Evolutionary conservation across 306 rosid species (phyloP).

Genomic region (Cajanus cajan): DNA sequence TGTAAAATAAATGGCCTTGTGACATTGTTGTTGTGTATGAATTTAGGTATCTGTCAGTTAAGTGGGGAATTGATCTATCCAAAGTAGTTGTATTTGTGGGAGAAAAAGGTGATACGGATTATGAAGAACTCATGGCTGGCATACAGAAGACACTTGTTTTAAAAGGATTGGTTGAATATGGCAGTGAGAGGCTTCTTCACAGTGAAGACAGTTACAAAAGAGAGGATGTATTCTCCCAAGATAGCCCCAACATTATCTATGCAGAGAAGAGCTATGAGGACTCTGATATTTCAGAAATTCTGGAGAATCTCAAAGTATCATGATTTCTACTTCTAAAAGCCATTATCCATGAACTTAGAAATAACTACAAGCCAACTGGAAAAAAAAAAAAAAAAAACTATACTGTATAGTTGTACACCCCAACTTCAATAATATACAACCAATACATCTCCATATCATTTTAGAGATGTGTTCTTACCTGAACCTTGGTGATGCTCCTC

Average conservation of each 20-base stretch:
- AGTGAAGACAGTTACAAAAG: slow-evolving; percentile 52
- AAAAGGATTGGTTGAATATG: slow-evolving; percentile 55
- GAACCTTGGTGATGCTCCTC: no score
- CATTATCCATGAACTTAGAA: slow-evolving; percentile 2
- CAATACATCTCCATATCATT: neutral
- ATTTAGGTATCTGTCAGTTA: slow-evolving; percentile 70
- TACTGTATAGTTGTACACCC: neutral
- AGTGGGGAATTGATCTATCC: slow-evolving; percentile 81
- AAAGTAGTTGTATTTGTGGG: slow-evolving; percentile 62
- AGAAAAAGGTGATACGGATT: slow-evolving; percentile 77
- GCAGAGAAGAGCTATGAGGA: slow-evolving; percentile 43
- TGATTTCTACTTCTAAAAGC: neutral
- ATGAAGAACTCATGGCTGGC: slow-evolving; percentile 67
- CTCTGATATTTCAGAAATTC: slow-evolving; percentile 49
- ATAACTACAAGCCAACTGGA: neutral
- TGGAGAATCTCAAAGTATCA: slow-evolving; percentile 47
- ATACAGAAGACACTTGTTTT: slow-evolving; percentile 64
- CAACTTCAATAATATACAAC: neutral
- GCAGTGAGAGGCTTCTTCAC: slow-evolving; percentile 62
- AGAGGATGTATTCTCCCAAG: slow-evolving; percentile 53
- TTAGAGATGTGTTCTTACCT: no score
- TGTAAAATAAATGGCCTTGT: neutral
- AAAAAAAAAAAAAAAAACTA: neutral
- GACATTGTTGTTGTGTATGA: slow-evolving; percentile 6
- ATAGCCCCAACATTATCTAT: slow-evolving; percentile 55